Evolutionary conservation across 1,284 basidiomycete genomes (phyloP), one percentile per base, ranked within the genome.

Genomic region (Rhodotorula sp.): DNA sequence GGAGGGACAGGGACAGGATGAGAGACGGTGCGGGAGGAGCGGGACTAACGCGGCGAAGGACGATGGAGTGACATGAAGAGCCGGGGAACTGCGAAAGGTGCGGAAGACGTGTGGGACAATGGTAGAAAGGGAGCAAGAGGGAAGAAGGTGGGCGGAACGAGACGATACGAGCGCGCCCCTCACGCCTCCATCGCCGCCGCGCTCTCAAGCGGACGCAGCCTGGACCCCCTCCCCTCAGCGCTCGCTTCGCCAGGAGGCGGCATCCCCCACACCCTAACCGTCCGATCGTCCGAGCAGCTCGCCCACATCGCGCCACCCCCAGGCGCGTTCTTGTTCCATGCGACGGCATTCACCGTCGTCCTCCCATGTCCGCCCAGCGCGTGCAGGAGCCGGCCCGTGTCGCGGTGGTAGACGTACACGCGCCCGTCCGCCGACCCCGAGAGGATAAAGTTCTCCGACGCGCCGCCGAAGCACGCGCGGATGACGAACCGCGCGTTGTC

Each of bases 401-500:
- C 90, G 64, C 91, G 89, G 81, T 98, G 92, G 94, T 96, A 99
- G 34, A 98, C 87, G 82, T 97, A 97, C 61, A 97, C 89, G 75
- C 91, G 90, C 55, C 89, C 88, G 83, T 97, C 91, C 88, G 98
- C 95, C 81, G 92, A 95, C 39, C 97, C 97, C 78, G 91, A 95
- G 67, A 94, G 86, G 61, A 99, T 87, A 80, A 97, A 96, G 79
- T 90, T 91, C 72, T 90, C 90, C 79, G 92, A 89, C 44, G 89
- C 84, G n/a, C 95, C 95, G 37, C 95, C 97, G 81, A 98, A 98
- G 79, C 92, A 94, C 80, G 91, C 92, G 69, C 92, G 87, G 72
- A 99, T 91, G 73, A 97, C 88, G 81, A 92, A 91, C 53, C 86
- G 85, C 7, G 87, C 87, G 82, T 95, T 92, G 50, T 86, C 86